These are phyloP conservation scores for Chytriomyces sp. DNA, from an alignment of 192 early-diverging fungal species.

Conservation along the genomic window DNA sequence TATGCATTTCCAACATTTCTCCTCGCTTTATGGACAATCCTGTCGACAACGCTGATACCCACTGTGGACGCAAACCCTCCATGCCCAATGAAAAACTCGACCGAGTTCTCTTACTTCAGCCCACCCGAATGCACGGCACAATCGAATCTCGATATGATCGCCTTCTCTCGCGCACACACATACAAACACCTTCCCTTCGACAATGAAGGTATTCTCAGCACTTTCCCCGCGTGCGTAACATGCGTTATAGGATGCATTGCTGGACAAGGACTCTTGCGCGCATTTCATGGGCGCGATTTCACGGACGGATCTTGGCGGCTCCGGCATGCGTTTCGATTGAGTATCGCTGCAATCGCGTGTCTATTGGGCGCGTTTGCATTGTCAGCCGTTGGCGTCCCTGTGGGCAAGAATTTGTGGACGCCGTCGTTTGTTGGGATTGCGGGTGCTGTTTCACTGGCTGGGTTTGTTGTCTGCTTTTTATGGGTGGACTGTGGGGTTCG, in stretches of 20 bases:
- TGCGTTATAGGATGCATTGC: conserved; percentile 52
- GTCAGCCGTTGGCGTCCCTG: conserved; percentile 44
- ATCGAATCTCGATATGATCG: conserved; percentile 45
- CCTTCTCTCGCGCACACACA: conserved; percentile 41
- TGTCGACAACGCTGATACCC: background rate
- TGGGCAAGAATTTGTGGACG: conserved; percentile 63
- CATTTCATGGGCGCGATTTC: conserved; percentile 6
- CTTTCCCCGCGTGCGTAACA: conserved; percentile 49
- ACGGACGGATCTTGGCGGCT: conserved; percentile 31
- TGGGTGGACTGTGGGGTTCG: conserved; percentile 42
- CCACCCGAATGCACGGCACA: conserved; percentile 57
- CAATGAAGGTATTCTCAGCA: conserved; percentile 57
- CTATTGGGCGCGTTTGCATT: conserved; percentile 1
- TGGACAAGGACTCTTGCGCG: conserved; percentile 28
- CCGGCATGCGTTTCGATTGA: background rate
- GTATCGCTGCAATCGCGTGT: background rate
- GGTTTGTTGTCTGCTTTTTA: conserved; percentile 40
- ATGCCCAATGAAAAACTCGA: background rate
- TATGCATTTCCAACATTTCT: conserved; percentile 18
- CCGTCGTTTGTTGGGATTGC: conserved; percentile 54
- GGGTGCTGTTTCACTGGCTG: conserved; percentile 33
- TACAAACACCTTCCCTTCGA: conserved; percentile 46
- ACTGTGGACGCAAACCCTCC: background rate
- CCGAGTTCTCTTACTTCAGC: background rate
- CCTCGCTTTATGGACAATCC: background rate